Evolutionary conservation across 192 early-diverging fungal species (phyloP).

Genomic region (Backusella liffmaniae): DNA sequence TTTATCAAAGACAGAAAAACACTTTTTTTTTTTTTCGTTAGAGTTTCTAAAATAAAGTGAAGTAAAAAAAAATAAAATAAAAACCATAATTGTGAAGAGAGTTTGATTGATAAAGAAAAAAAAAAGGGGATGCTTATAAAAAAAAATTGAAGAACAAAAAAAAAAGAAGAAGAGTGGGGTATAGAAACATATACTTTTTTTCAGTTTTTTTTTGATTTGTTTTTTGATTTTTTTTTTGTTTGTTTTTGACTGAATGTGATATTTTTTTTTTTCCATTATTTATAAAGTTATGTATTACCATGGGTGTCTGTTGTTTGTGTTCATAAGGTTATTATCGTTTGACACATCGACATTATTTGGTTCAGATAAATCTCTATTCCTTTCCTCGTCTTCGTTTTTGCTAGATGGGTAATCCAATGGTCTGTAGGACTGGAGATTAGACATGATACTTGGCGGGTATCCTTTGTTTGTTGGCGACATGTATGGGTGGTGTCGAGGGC

Average conservation of each 20-base stretch:
- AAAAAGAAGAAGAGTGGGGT: constrained; percentile 4
- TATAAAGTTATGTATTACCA: constrained; percentile 6
- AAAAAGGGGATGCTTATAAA: neutral
- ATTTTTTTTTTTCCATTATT: neutral
- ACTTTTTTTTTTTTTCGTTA: neutral
- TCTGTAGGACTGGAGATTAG: constrained; percentile 8
- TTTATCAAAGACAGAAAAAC: constrained; percentile 3
- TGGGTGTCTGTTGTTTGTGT: constrained; percentile 1
- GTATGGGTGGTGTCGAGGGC: constrained; percentile 12
- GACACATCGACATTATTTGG: constrained; percentile 1
- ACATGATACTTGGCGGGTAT: constrained; percentile 14
- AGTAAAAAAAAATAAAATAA: neutral
- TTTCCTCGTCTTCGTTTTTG: neutral
- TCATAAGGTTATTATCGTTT: constrained; percentile 3
- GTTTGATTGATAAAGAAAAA: neutral
- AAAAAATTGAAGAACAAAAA: constrained; percentile 2
- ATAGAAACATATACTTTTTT: constrained; percentile 4
- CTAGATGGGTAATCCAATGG: neutral
- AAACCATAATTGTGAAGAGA: constrained; percentile 9
- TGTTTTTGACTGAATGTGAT: neutral
- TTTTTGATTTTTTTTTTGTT: neutral
- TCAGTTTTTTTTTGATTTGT: neutral
- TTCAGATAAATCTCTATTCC: neutral
- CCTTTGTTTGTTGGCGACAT: constrained; percentile 10
- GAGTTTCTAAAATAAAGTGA: constrained; percentile 13